Base-by-base conservation (phyloP, 257 asterid species). In the Asclepias syriaca region DNA sequence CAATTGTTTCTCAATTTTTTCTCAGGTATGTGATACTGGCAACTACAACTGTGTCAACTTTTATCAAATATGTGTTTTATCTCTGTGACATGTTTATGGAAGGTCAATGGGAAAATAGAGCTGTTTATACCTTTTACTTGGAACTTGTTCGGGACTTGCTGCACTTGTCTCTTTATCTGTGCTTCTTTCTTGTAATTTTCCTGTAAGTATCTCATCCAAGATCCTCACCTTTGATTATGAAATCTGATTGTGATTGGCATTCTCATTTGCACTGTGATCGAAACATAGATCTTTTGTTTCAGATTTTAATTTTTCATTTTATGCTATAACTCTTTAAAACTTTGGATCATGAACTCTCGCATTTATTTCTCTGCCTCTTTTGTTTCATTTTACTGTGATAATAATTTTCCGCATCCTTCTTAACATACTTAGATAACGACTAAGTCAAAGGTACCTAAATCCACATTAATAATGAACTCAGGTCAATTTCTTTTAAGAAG, bases 31-130 rank as follows among this genome's bases (percentile, higher is more conserved):
- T 88, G 97, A 94, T 91, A 81, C 80, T 94, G 83, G 99, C 93
- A 72, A 94, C 96, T 72, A 85, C 97, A 66, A 91, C 97, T 34
- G 83, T 94, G 56, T 79, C 99, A 40, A 91, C 92, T 13, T 87
- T 89, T 77, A 84, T 91, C 85, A 94, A 94, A 79, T 94, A 94
- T 81, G 72, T 79, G 69, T 91, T 94, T 82, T 88, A 89, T 54
- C 87, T 94, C 15, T 85, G 87, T 57, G 99, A 94, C 85, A 89
- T 91, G 99, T 82, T 87, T 72, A 91, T 94, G 99, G 99, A 94
- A 65, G 99, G 99, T 57, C 99, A 94, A 73, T 94, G 99, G 99
- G 99, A 94, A 81, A 87, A 74, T 72, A 94, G 89, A 84, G 92
- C 97, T 84, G 99, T 94, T 79, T 94, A 82, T 84, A 94, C 96